Evolutionary conservation across 1,284 basidiomycete genomes (phyloP), one percentile per base, ranked within the genome.

Genomic region (Cryptococcus amylolentus): DNA sequence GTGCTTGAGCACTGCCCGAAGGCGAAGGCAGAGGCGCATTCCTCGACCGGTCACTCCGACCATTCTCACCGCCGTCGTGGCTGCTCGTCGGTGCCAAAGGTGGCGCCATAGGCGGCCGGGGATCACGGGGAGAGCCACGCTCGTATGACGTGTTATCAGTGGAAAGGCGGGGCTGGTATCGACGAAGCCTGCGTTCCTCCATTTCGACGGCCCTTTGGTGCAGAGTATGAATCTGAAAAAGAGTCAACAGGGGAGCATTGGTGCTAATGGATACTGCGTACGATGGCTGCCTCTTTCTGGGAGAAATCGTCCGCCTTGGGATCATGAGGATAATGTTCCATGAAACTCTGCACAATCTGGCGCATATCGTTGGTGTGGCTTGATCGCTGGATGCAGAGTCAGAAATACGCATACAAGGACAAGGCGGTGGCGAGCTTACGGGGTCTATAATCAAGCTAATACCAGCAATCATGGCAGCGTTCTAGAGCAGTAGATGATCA

Each of bases 401-500:
- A 23, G 20, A 8, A 16, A 44, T 41, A n/a, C 3, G 14, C 13
- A 20, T 13, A 27, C 4, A 2, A 5, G 38, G 16, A 10, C 12
- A 14, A 20, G 13, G 38, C 40, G n/a, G 2, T 26, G 16, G 26
- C 12, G 7, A 3, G 58, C 69, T 58, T 46, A 68, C 62, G 1
- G 73, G 72, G 48, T 74, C 70, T 28, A 77, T 64, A 43, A 77
- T 68, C 10, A 72, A 54, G 35, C 67, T 67, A 49, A 75, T 71
- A 26, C 72, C 76, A n/a, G 75, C 76, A 39, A 77, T 73, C 70
- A 76, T 71, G 1, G 75, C 76, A 5, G 65, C 65, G 52, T 75
- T 77, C 72, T 76, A 46, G 16, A 38, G 41, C 26, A 27, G 1
- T 51, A 2, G 27, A 27, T 37, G 6, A 23, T 52, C 31, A 55